These are phyloP conservation scores for Yarrowia phangngaensis DNA, from an alignment of 805 yeast genomes.

Conservation along the genomic window DNA sequence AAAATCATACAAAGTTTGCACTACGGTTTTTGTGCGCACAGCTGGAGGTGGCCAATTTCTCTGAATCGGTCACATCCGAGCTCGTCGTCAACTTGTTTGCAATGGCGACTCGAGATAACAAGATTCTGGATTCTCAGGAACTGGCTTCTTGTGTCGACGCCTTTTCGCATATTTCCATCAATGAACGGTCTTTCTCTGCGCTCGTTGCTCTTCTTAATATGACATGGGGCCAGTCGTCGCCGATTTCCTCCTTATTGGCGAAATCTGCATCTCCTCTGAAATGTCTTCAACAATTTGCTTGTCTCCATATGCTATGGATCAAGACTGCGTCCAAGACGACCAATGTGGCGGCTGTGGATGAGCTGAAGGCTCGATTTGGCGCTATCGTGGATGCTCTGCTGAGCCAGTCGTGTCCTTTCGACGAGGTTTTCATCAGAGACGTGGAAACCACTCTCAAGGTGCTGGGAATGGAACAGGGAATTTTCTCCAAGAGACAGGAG, in stretches of 20 bases:
- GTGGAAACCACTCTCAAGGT: constrained; percentile 20
- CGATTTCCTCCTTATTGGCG: constrained; percentile 1
- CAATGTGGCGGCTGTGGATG: constrained; percentile 15
- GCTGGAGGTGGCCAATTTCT: constrained; percentile 1
- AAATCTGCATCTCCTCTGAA: constrained; percentile 8
- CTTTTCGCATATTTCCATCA: constrained; percentile 1
- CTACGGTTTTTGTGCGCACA: constrained; percentile 12
- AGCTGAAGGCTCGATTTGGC: constrained; percentile 21
- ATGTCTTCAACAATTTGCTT: constrained; percentile 19
- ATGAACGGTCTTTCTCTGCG: neutral
- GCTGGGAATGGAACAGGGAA: constrained; percentile 7
- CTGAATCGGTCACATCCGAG: neutral
- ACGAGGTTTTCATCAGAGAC: constrained; percentile 10
- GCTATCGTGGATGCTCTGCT: constrained; percentile 18
- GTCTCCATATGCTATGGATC: constrained; percentile 20
- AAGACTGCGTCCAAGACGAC: constrained; percentile 22
- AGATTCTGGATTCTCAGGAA: constrained; percentile 5
- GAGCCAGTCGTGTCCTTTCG: constrained; percentile 12
- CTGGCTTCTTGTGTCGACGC: constrained; percentile 11
- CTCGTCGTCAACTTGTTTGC: neutral
- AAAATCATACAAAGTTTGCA: constrained; percentile 8
- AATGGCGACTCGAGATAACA: neutral
- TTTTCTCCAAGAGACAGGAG: constrained; percentile 8
- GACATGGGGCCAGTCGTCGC: neutral
- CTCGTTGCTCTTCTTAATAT: constrained; percentile 1